Conservation (phyloP, 805 yeast genomes). For the Saturnispora zaruensis region DNA sequence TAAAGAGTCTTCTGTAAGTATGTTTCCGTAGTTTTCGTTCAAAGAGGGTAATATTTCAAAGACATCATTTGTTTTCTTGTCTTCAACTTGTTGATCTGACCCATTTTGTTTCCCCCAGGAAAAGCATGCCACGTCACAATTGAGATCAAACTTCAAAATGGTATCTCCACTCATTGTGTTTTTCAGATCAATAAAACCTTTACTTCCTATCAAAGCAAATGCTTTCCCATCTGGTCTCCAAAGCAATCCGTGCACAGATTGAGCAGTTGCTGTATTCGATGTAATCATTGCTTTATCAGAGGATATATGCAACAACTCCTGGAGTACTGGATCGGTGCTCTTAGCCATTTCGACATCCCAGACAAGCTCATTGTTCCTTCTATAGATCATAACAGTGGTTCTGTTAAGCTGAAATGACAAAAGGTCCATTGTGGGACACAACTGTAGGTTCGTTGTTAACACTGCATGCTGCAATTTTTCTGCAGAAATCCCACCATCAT, state of each 20-base stretch:
- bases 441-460: constrained; percentile 12
- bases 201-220: constrained; percentile 21
- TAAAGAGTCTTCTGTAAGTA: constrained; percentile 18
- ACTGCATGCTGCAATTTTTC: neutral
- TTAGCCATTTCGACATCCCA: constrained; percentile 22
- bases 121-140: constrained; percentile 13
- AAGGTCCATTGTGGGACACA: constrained; percentile 32
- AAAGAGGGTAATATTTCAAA: constrained; percentile 6
- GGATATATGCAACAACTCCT: neutral
- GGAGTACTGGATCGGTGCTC: constrained; percentile 5
- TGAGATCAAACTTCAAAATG: constrained; percentile 16
- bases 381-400: constrained; percentile 25
- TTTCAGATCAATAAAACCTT: constrained; percentile 20
- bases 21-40: constrained; percentile 7
- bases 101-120: constrained; percentile 17
- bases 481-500: neutral
- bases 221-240: constrained; percentile 30
- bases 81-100: neutral
- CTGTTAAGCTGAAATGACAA: constrained; percentile 23
- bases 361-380: constrained; percentile 27
- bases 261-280: neutral
- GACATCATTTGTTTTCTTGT: neutral
- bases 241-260: neutral
- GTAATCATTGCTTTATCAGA: neutral
- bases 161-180: constrained; percentile 26